Evolutionary conservation across 192 early-diverging fungal genomes (phyloP), one percentile per base, ranked within the genome.

Genomic region (Coemansia sp.): DNA sequence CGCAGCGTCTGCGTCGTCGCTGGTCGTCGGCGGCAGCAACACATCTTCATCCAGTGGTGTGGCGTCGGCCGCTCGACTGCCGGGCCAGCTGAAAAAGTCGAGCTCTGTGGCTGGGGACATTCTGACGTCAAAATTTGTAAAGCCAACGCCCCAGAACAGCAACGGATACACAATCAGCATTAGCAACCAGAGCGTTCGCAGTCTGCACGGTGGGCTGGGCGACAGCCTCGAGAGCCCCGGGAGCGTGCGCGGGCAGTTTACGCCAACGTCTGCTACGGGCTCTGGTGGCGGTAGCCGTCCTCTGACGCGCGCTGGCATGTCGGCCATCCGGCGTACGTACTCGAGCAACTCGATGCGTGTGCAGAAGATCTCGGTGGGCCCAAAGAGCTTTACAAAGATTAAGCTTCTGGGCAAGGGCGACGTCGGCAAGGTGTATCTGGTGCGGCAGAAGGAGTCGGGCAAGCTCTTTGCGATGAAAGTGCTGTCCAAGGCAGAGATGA

Each of bases 401-500:
- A 81, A 88, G 71, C 64, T 98, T 58, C 83, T 98, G 30, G 96
- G 96, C 48, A 95, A 96, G 71, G 96, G 96, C 34, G 96, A 96
- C 66, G 96, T 98, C 21, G 96, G 95, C 15, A 93, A 90, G 64
- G 96, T 98, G 4, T 98, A 94, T 59, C 76, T 98, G 63, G 96
- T 98, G 39, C 84, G 86, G 38, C 85, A 91, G 64, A 94, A 94
- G 66, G 83, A 86, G 39, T 79, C 85, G 0, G 84, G 82, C 47
- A 86, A 86, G 57, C 83, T 95, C 15, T 99, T 87, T 76, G 96
- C 95, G 7, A 98, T 99, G 95, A 99, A 99, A 84, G 91, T 94
- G 0, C 70, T 94, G 57, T 90, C 89, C 22, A 99, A 99, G 80
- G 78, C 83, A 49, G 97, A 97, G 71, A 99, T 99, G 95, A 88